A percentile compares a stretch with the other conserved stretches of the same genome.
phyloP scores from a whole-genome alignment of 306 rosid genomes.

The Rosa chinensis region DNA sequence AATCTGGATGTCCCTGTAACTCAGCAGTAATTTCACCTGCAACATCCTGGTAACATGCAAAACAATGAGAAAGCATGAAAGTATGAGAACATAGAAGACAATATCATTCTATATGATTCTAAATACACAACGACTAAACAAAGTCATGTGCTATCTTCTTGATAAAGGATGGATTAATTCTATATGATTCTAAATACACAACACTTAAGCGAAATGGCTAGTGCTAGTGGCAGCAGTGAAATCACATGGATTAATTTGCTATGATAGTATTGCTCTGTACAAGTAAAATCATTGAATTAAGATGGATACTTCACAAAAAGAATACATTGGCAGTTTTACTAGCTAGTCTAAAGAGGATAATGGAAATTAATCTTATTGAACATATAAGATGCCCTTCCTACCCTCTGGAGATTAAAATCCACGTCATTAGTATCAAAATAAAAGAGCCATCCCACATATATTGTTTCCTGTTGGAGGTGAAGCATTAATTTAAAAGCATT shows the following conservation, averaged over 20 bases:
- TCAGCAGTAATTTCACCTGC: slow-evolving; percentile 78
- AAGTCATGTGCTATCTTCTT: slow-evolving; percentile 11
- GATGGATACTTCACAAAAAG: neutral
- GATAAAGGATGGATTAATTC: neutral
- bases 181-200: no score
- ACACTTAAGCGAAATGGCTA: neutral
- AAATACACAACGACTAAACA: neutral
- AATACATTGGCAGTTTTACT: neutral
- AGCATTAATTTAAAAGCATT: slow-evolving; percentile 7
- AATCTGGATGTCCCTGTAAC: slow-evolving; percentile 80
- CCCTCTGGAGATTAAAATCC: neutral
- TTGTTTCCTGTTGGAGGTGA: neutral
- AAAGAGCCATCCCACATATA: neutral
- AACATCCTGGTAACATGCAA: slow-evolving; percentile 57
- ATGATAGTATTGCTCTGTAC: neutral
- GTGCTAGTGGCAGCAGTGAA: slow-evolving; percentile 1
- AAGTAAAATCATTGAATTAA: neutral
- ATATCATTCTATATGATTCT: neutral
- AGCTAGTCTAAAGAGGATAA: neutral
- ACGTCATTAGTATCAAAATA: neutral
- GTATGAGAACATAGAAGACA: neutral
- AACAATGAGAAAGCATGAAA: slow-evolving; percentile 23
- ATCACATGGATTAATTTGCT: neutral
- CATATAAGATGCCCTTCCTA: neutral
- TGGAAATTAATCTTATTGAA: neutral